Evolutionary conservation across 208 protist species (phyloP), one percentile per base, ranked within the genome.

Genomic region (Trypanosoma mega): DNA sequence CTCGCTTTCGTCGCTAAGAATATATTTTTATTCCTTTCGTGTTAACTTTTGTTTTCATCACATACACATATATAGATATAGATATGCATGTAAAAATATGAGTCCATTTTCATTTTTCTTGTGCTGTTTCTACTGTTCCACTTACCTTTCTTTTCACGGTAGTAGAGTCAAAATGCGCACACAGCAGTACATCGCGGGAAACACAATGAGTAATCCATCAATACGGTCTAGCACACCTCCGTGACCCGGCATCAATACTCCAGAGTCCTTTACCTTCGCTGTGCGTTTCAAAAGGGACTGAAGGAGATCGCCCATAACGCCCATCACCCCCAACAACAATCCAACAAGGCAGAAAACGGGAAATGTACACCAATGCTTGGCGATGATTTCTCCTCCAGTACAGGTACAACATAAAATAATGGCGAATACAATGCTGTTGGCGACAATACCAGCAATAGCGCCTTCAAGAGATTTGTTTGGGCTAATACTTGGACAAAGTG

Each of bases 401-500:
- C 48, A 43, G 71, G 26, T 44, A 54, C 45, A 46, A 18, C 52
- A 54, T 77, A 82, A 26, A 50, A 73, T 49, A 75, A 51, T 63
- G 0, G 73, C 49, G 68, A 93, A 90, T 33, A 59, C 64, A 20
- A 90, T 31, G 1, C 72, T 68, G 53, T 80, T 87, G 18, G 68
- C 48, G 20, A 91, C 14, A 20, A 91, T 67, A 24, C 89, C 89
- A 3, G 74, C 74, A 29, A 93, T 58, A 6, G 82, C 91, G 11
- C 88, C 91, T 47, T 94, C 91, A 4, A 90, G 36, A 1, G 88
- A 94, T 53, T 97, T 97, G 68, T 95, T 92, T n/a, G 91, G 91
- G 57, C 85, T 93, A 44, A 97, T 84, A 14, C 62, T 39, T 6
- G 44, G 68, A 51, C 66, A 85, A 14, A 96, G 76, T 2, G 76